Evolutionary conservation across 805 yeast species (phyloP), one percentile per base, ranked within the genome.

Genomic region (Candida sithepensis): DNA sequence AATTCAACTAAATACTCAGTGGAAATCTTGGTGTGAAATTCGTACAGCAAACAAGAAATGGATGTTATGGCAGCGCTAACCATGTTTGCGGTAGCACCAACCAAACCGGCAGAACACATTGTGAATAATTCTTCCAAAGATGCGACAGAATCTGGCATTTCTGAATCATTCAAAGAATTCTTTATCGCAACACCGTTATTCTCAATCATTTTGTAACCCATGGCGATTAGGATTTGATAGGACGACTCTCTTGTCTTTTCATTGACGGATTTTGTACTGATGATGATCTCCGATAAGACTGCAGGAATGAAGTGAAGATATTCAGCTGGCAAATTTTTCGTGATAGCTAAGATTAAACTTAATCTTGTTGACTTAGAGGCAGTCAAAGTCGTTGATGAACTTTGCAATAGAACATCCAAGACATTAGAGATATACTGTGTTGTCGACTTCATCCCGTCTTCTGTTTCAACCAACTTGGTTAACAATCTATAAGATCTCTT

Each of bases 1-100:
- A 94, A 72, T 61, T 94, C 98, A 53, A 79, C 63, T 39, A 89
- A 69, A 44, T 83, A 72, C 13, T 80, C 84, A 22, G 70, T 58
- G 12, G 82, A 78, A 51, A 94, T 73, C 33, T 73, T 70, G 45
- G 79, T 79, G 58, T 84, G 84, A 70, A 88, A 95, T 68, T 94
- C 97, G 67, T 82, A 92, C 36, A 94, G 75, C 40, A 92, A 70
- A 61, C 97, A 84, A 40, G 96, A 84, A 46, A 92, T 72, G 0
- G 97, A 95, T 6, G 96, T 90, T 57, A 94, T 82, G 2, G 92
- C 82, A n/a, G 98, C 97, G 60, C 96, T 88, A 28, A 94, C 87
- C 97, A 92, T 92, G 70, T 92, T 96, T 32, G 95, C 92, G 26
- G 94, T 79, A 54, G 86, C 84, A 48, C 97, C 97, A 33, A 94